Evolutionary conservation across 2,329 filamentous ascomycete species (phyloP), one percentile per base, ranked within the genome.

Genomic region (Clonostachys rhizophaga): DNA sequence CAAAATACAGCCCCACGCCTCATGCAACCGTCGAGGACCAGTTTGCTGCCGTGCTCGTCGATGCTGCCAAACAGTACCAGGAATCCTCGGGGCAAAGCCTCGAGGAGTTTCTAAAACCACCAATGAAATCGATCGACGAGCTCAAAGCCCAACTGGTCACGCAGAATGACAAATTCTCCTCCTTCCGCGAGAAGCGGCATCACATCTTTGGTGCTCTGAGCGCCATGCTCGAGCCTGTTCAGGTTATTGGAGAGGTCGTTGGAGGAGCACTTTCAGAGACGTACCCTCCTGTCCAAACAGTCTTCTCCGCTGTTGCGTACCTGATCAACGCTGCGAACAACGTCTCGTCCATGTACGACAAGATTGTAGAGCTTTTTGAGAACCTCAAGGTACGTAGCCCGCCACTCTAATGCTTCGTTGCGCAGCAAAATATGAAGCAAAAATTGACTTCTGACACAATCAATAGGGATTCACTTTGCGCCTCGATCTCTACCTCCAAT

Each of bases 341-440:
- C 44, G 72, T 75, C 14, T 72, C 69, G 1, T 55, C 65, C 1
- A 62, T 63, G 8, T 75, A 76, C 43, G 69, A 76, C 52, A 63
- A 64, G 6, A 75, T 76, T 7, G 52, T 69, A 3, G 69, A 70
- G 42, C 54, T 76, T 20, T 70, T 76, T 54, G 62, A 63, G 11
- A 63, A 65, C 34, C 54, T 74, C 11, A 62, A 69, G 52, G 65
- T 65, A 48, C 49, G 54, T 44, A 18, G 8, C 13, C 18, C 5
- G 11, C 40, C 45, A 8, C 7, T 18, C 14, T 39, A 10, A n/a
- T 39, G 36, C 36, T 39, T 8, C 10, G 12, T 39, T n/a, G 11
- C 11, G 36, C 13, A 39, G 14, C 3, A 30, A n/a, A 3, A 8
- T 18, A 39, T n/a, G 6, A n/a, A 4, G 36, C 11, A 18, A 39